Conservation (phyloP, 208 protist genomes). For the Leishmania amazonensis region DNA sequence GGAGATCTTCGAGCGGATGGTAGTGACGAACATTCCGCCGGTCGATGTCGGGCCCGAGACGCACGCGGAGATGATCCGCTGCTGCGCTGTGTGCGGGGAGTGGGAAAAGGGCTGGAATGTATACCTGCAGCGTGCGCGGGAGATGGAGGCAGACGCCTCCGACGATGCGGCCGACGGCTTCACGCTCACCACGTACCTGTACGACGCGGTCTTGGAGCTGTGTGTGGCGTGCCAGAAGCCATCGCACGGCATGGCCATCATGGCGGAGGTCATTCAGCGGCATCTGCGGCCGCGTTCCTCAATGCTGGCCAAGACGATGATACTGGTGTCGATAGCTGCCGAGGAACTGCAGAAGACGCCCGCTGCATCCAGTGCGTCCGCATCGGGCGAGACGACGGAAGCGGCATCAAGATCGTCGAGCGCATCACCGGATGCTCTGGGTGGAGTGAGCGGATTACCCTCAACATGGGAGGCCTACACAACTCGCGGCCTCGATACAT, state of each 20-base stretch:
- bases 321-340: slow-evolving; percentile 61
- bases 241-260: slow-evolving; percentile 55
- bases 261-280: slow-evolving; percentile 75
- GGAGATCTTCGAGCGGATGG: slow-evolving; percentile 91
- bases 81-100: slow-evolving; percentile 73
- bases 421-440: not conserved
- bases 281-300: slow-evolving; percentile 61
- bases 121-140: slow-evolving; percentile 71
- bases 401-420: not conserved
- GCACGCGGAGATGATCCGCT: slow-evolving; percentile 92
- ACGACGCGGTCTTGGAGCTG: slow-evolving; percentile 80
- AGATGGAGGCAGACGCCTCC: slow-evolving; percentile 62
- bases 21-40: slow-evolving; percentile 89
- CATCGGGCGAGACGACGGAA: not conserved
- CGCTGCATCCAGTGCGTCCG: not conserved
- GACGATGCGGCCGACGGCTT: slow-evolving; percentile 38
- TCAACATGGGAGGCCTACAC: slow-evolving; percentile 19
- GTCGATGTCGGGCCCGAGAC: slow-evolving; percentile 85
- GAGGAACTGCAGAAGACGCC: slow-evolving; percentile 36
- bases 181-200: slow-evolving; percentile 72
- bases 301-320: slow-evolving; percentile 81
- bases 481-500: slow-evolving; percentile 74
- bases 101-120: slow-evolving; percentile 87
- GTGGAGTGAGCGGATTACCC: not conserved
- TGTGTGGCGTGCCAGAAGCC: slow-evolving; percentile 68